Conservation (phyloP, 2,329 filamentous ascomycete genomes). For the Alternaria rosae region DNA sequence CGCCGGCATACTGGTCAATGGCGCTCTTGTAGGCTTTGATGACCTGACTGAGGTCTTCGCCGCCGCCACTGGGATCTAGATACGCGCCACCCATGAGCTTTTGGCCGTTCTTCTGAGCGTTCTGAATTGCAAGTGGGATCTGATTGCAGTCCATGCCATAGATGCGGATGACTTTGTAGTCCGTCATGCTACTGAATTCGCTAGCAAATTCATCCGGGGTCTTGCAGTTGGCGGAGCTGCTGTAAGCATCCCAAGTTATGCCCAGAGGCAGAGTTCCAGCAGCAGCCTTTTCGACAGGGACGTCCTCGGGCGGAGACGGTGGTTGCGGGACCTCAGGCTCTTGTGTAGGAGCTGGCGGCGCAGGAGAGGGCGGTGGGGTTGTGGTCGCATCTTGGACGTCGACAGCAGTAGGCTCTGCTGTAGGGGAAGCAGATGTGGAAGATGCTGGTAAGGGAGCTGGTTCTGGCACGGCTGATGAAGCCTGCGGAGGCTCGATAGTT, state of each 20-base stretch:
- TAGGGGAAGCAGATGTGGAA: slow-evolving; percentile 13
- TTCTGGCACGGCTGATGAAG: slow-evolving; percentile 12
- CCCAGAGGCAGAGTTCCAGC: slow-evolving; percentile 34
- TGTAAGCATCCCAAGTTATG: slow-evolving; percentile 46
- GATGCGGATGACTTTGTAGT: slow-evolving; percentile 72
- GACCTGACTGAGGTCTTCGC: slow-evolving; percentile 58
- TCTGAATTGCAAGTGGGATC: slow-evolving; percentile 67
- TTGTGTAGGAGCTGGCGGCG: slow-evolving; percentile 1
- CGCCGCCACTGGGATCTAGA: slow-evolving; percentile 59
- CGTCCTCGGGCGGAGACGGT: slow-evolving; percentile 8
- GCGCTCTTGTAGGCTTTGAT: slow-evolving; percentile 68
- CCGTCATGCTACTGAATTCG: slow-evolving; percentile 68
- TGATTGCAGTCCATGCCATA: slow-evolving; percentile 85
- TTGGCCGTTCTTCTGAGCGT: slow-evolving; percentile 69
- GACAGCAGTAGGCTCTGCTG: slow-evolving; percentile 16
- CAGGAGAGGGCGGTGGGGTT: slow-evolving; percentile 3
- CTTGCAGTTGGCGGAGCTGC: slow-evolving; percentile 65
- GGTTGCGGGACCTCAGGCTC: slow-evolving; percentile 7
- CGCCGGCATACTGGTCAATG: slow-evolving; percentile 52
- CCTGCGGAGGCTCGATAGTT: neutral
- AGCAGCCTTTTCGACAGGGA: slow-evolving; percentile 3
- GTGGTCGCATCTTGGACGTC: slow-evolving; percentile 4
- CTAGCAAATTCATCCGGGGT: slow-evolving; percentile 65
- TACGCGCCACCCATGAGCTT: slow-evolving; percentile 80
- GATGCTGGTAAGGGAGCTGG: slow-evolving; percentile 4